A percentile compares a stretch with the other conserved stretches of the same genome.
Evolutionary conservation across 2,329 filamentous ascomycete species (phyloP).

Genomic region (Fusarium albosuccineum): DNA sequence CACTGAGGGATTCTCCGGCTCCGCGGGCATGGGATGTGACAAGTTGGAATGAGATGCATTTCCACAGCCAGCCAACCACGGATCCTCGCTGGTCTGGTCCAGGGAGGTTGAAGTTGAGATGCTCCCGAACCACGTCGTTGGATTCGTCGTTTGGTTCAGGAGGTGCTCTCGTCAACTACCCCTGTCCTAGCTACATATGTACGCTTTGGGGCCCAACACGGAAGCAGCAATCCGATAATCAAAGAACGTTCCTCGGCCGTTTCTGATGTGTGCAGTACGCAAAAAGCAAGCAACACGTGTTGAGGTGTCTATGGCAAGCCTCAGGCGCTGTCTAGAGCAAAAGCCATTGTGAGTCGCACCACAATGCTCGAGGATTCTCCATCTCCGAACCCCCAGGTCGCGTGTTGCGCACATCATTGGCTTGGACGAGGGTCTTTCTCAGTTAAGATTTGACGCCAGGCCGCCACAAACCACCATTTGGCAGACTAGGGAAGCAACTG

Average conservation of each 20-base stretch:
- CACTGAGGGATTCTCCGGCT: slow-evolving; percentile 6
- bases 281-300: slow-evolving; percentile 13
- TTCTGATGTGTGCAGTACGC: slow-evolving; percentile 30
- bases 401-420: slow-evolving; percentile 27
- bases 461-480: slow-evolving; percentile 35
- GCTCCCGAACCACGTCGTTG: slow-evolving; percentile 30
- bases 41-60: slow-evolving; percentile 27
- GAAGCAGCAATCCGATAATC: slow-evolving; percentile 16
- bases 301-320: slow-evolving; percentile 16
- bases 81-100: slow-evolving; percentile 10
- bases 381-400: slow-evolving; percentile 26
- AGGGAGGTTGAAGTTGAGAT: slow-evolving; percentile 21
- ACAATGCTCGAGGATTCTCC: slow-evolving; percentile 20
- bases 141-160: slow-evolving; percentile 25
- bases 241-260: slow-evolving; percentile 19
- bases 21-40: slow-evolving; percentile 18
- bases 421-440: slow-evolving; percentile 17
- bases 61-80: slow-evolving; percentile 21
- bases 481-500: slow-evolving; percentile 22
- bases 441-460: slow-evolving; percentile 42
- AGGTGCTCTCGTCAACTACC: slow-evolving; percentile 8
- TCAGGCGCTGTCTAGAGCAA: slow-evolving; percentile 12
- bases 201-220: slow-evolving; percentile 9
- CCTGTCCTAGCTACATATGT: slow-evolving; percentile 14
- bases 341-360: slow-evolving; percentile 15